Conservation (phyloP, 257 asterid species). For the Cordia subcordata region DNA sequence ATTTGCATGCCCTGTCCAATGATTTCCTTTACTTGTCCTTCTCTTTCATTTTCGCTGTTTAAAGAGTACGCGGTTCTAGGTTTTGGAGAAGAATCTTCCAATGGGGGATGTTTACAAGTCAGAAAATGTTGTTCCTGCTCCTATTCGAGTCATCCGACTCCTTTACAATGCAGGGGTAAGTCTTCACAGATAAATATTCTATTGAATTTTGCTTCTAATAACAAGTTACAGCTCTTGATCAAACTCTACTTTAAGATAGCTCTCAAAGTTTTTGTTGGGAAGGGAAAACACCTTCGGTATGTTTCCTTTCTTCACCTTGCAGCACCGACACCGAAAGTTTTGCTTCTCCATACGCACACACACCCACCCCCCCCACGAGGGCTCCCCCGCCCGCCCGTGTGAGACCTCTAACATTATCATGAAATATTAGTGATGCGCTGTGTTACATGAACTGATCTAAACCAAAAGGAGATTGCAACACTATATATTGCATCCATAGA, state of each 20-base stretch:
- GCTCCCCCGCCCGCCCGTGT: too few relatives aligned
- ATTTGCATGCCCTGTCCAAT: slow-evolving; percentile 11
- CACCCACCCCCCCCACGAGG: too few relatives aligned
- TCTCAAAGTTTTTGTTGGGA: neutral
- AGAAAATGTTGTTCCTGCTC: slow-evolving; percentile 76
- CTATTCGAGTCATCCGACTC: slow-evolving; percentile 87
- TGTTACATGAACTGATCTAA: too few relatives aligned
- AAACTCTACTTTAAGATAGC: neutral
- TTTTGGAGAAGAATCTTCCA: slow-evolving; percentile 90
- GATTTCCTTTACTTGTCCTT: slow-evolving; percentile 2
- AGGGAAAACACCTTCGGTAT: too few relatives aligned
- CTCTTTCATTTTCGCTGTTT: slow-evolving; percentile 11
- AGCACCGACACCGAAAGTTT: too few relatives aligned
- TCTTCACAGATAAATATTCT: slow-evolving; percentile 5
- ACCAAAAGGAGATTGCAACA: too few relatives aligned
- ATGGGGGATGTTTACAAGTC: slow-evolving; percentile 78
- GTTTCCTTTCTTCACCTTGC: too few relatives aligned
- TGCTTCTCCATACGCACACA: too few relatives aligned
- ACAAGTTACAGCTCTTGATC: neutral
- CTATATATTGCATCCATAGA: too few relatives aligned
- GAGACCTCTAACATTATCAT: too few relatives aligned
- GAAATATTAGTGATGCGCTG: too few relatives aligned
- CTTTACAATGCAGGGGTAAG: slow-evolving; percentile 89
- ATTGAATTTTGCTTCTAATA: neutral
- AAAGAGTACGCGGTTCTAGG: slow-evolving; percentile 32